phyloP scores from a whole-genome alignment of 768 basidiomycete species.

The Rubroboletus pulcherrimus region DNA sequence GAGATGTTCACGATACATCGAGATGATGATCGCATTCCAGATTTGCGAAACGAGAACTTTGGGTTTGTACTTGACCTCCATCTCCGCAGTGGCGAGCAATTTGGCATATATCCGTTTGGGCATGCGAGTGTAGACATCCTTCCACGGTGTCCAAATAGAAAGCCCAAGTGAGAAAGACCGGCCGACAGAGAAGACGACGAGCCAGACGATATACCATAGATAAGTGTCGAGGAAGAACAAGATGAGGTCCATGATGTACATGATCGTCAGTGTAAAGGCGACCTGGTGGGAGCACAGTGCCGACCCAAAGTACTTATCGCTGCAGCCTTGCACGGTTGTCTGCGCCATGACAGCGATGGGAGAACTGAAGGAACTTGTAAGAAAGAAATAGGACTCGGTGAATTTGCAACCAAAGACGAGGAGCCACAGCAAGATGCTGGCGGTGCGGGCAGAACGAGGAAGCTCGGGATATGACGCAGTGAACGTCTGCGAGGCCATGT shows the following conservation, averaged over 20 bases:
- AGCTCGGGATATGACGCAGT: conserved; percentile 94
- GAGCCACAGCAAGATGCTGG: conserved; percentile 85
- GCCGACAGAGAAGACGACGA: conserved; percentile 88
- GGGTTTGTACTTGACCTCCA: conserved; percentile 99
- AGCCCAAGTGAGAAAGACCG: conserved; percentile 90
- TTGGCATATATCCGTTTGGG: conserved; percentile 99
- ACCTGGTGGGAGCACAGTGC: conserved; percentile 89
- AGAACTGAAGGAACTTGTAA: conserved; percentile 93
- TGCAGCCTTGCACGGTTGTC: conserved; percentile 89
- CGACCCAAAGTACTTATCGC: conserved; percentile 76
- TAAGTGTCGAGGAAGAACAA: conserved; percentile 99
- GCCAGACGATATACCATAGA: conserved; percentile 99
- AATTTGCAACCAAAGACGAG: conserved; percentile 97
- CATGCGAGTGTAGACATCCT: conserved; percentile 91
- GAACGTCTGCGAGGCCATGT: conserved; percentile 98
- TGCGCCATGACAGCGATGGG: conserved; percentile 97
- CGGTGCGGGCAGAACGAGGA: conserved; percentile 64
- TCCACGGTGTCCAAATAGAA: conserved; percentile 99
- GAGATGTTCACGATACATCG: conserved; percentile 99
- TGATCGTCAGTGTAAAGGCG: conserved; percentile 91
- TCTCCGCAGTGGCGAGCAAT: conserved; percentile 89
- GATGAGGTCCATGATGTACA: conserved; percentile 98
- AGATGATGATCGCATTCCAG: conserved; percentile 99
- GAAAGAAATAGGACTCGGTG: conserved; percentile 95
- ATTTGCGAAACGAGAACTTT: conserved; percentile 99